Percentiles rank a stretch among this genome's conserved stretches.
These are phyloP conservation scores for Aspergillus terreus DNA, from an alignment of 2,329 filamentous ascomycete genomes.

Conservation along the genomic window DNA sequence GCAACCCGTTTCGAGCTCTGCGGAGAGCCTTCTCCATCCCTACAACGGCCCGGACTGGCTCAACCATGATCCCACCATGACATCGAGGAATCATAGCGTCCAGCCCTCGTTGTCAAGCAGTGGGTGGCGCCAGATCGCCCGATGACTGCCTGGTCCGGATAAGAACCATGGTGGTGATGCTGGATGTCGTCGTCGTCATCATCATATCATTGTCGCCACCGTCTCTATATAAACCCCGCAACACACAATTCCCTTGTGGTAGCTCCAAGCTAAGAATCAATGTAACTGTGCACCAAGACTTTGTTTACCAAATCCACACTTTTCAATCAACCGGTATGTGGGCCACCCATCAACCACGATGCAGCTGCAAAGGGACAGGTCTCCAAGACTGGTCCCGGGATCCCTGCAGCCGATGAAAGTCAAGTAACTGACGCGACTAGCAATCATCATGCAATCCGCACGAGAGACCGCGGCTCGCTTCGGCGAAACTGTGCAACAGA, in stretches of 20 bases:
- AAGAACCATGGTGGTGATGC: constrained; percentile 9
- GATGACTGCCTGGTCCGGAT: constrained; percentile 9
- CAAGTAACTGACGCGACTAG: not conserved
- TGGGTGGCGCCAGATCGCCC: constrained; percentile 10
- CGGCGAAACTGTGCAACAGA: not conserved
- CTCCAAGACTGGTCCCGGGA: too few relatives aligned
- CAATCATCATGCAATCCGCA: not conserved
- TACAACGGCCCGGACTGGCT: not conserved
- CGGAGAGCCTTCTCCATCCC: constrained; percentile 2
- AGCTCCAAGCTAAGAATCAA: not conserved
- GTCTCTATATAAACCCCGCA: constrained; percentile 6
- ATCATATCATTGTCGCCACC: constrained; percentile 28
- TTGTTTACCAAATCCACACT: not conserved
- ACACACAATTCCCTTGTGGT: not conserved
- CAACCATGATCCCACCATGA: not conserved
- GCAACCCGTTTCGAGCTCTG: not conserved
- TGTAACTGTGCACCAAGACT: not conserved
- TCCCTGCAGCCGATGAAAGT: not conserved
- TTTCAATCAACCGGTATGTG: not conserved
- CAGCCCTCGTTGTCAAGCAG: constrained; percentile 1
- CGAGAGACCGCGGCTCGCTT: not conserved
- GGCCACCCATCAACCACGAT: not conserved
- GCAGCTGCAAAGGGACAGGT: not conserved
- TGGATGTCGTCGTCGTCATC: constrained; percentile 29
- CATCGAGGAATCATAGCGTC: not conserved